These are phyloP conservation scores for Mycena galericulata DNA, from an alignment of 768 basidiomycete genomes.

Conservation along the genomic window DNA sequence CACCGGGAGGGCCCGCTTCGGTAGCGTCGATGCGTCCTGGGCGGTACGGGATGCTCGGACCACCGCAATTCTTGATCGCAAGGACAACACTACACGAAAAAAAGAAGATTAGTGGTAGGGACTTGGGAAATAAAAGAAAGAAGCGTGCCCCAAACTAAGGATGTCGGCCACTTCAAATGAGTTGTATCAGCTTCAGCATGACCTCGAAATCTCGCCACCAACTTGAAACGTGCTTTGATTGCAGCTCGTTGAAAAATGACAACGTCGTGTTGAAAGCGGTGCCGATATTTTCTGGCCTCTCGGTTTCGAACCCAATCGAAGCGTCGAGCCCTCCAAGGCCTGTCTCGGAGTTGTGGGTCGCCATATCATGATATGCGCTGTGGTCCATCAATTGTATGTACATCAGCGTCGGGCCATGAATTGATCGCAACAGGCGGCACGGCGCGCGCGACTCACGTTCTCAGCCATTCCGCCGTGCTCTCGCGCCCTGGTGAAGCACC, in stretches of 20 bases:
- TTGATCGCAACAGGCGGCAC: no score
- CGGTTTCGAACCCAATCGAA: constrained; percentile 41
- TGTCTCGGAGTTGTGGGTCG: constrained; percentile 38
- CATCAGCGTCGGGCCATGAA: no score
- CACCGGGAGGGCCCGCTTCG: constrained; percentile 9
- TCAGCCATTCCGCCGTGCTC: constrained; percentile 25
- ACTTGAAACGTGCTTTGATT: constrained; percentile 21
- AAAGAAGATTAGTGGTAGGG: background rate
- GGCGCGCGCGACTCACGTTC: constrained; percentile 22
- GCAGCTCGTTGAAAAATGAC: constrained; percentile 23
- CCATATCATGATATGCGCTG: constrained; percentile 41
- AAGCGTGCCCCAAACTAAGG: constrained; percentile 13
- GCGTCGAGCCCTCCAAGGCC: constrained; percentile 46
- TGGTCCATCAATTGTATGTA: no score
- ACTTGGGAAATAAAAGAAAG: background rate
- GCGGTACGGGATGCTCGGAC: constrained; percentile 29
- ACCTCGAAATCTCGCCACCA: background rate
- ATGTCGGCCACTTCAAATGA: constrained; percentile 11
- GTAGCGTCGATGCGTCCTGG: constrained; percentile 27
- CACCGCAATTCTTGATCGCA: constrained; percentile 29
- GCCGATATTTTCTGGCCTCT: constrained; percentile 26
- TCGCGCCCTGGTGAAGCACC: constrained; percentile 15
- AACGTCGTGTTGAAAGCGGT: constrained; percentile 4
- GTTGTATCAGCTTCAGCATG: background rate
- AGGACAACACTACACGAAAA: constrained; percentile 17